Evolutionary conservation across 805 yeast species (phyloP).

Genomic region (Schwanniomyces sp.): DNA sequence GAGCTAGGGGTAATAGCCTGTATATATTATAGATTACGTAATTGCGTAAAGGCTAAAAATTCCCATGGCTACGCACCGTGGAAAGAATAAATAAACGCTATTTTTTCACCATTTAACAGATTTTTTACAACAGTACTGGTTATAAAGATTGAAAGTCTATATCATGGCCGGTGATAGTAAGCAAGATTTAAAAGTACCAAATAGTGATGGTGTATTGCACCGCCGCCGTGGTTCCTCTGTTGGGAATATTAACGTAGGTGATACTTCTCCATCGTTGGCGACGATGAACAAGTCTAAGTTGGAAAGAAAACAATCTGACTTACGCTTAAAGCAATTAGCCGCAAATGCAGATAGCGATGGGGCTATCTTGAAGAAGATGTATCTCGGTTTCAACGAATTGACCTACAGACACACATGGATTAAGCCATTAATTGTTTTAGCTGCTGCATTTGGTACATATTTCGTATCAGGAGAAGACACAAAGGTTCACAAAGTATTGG

Average conservation of each 20-base stretch:
- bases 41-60: background rate
- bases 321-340: slow-evolving; percentile 31
- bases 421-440: slow-evolving; percentile 54
- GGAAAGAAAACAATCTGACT: slow-evolving; percentile 32
- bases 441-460: slow-evolving; percentile 42
- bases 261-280: slow-evolving; percentile 58
- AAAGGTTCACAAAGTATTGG: slow-evolving; percentile 54
- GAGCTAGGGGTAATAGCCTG: background rate
- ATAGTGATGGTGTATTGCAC: background rate
- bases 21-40: background rate
- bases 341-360: slow-evolving; percentile 36
- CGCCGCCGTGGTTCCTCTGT: slow-evolving; percentile 65
- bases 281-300: slow-evolving; percentile 57
- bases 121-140: background rate
- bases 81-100: background rate
- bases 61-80: too few species aligned
- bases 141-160: background rate
- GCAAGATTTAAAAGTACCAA: background rate
- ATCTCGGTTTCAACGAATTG: slow-evolving; percentile 59
- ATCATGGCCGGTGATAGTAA: background rate
- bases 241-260: slow-evolving; percentile 75
- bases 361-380: slow-evolving; percentile 57
- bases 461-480: slow-evolving; percentile 58
- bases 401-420: slow-evolving; percentile 70
- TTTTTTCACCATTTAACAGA: background rate